Percentiles rank a stretch among this genome's conserved stretches.
Conservation (phyloP, 768 basidiomycete species). For the Phanerochaete sordida region DNA sequence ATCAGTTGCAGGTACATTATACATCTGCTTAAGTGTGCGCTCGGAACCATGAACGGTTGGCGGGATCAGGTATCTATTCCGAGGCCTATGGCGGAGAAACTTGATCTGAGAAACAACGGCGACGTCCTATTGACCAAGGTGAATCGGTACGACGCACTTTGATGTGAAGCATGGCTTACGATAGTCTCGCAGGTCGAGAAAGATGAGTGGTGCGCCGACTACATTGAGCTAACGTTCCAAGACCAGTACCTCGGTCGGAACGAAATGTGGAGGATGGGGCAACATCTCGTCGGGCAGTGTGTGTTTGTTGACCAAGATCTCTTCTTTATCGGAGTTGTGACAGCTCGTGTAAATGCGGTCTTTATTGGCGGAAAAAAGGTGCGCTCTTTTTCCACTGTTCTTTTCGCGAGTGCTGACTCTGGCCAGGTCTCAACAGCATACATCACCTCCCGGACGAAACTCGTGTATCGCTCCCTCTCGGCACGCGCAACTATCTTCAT, state of each 20-base stretch:
- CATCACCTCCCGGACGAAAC: conserved; percentile 79
- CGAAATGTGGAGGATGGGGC: conserved; percentile 95
- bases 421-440: conserved; percentile 78
- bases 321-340: conserved; percentile 76
- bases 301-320: conserved; percentile 84
- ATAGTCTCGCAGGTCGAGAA: conserved; percentile 56
- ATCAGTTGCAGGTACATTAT: conserved; percentile 58
- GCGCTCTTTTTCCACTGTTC: conserved; percentile 1
- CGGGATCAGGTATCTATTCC: conserved; percentile 66
- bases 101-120: conserved; percentile 65
- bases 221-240: conserved; percentile 88
- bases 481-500: conserved; percentile 93
- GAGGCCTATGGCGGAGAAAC: conserved; percentile 66
- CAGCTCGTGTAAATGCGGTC: conserved; percentile 78
- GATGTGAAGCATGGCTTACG: background rate
- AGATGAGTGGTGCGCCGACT: conserved; percentile 59
- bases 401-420: background rate
- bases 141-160: background rate
- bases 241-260: conserved; percentile 95
- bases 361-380: conserved; percentile 70
- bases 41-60: background rate
- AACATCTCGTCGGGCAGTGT: conserved; percentile 75
- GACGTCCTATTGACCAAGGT: conserved; percentile 76
- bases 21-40: background rate
- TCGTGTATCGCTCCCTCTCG: conserved; percentile 86